Conservation (phyloP, 768 basidiomycete genomes). For the Termitomyces bulborhizus region DNA sequence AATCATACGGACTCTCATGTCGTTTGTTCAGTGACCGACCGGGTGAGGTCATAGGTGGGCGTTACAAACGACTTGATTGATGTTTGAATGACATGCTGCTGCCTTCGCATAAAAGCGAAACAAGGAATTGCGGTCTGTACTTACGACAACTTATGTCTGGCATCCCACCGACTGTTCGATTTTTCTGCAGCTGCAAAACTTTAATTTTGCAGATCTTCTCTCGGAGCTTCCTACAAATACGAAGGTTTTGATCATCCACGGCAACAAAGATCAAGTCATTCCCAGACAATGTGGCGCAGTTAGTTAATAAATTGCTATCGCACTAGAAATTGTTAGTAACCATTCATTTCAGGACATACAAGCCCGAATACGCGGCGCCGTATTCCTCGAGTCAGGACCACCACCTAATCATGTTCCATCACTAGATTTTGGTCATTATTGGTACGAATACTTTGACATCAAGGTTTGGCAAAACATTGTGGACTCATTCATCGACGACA, state of each 20-base stretch:
- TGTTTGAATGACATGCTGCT: background rate
- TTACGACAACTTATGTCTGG: background rate
- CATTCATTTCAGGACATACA: slow-evolving; percentile 21
- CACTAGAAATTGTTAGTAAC: background rate
- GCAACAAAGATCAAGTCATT: slow-evolving; percentile 29
- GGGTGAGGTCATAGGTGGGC: slow-evolving; percentile 21
- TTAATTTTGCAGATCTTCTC: slow-evolving; percentile 24
- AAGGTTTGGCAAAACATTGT: slow-evolving; percentile 29
- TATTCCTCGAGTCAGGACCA: slow-evolving; percentile 22
- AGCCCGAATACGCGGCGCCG: slow-evolving; percentile 24
- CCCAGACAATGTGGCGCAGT: slow-evolving; percentile 27
- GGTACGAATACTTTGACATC: slow-evolving; percentile 32
- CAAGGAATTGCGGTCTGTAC: slow-evolving; percentile 22
- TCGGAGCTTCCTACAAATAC: slow-evolving; percentile 21
- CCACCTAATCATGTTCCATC: slow-evolving; percentile 27
- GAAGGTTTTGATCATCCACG: slow-evolving; percentile 36
- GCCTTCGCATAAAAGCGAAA: slow-evolving; percentile 14
- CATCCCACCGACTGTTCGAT: background rate
- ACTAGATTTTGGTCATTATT: slow-evolving; percentile 33
- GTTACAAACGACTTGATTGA: background rate
- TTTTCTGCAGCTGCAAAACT: slow-evolving; percentile 22
- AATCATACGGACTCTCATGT: background rate
- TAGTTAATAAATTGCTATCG: background rate
- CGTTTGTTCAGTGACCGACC: slow-evolving; percentile 17
- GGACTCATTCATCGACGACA: slow-evolving; percentile 21